Base-by-base conservation (phyloP, 2,329 filamentous ascomycete genomes). In the Escovopsis sp. region DNA sequence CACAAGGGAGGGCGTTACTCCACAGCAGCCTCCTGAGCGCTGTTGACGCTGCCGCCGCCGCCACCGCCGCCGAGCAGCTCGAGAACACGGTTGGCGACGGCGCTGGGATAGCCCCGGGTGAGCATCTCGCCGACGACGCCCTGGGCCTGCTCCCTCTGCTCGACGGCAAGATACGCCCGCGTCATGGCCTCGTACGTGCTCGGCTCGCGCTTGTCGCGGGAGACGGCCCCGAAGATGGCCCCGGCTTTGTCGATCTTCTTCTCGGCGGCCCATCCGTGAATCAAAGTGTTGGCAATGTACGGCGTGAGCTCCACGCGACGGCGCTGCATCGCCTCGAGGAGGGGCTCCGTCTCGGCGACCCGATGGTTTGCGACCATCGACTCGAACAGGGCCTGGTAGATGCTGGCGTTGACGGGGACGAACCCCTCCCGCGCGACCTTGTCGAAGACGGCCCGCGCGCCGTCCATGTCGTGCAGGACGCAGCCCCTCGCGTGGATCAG, bases 131-230 rank as follows among this genome's bases (percentile, higher is more conserved):
- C 71, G 17, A 94, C 87, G 12, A 94, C 79, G 10, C 52, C 60
- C 60, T 85, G 76, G 27, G 90, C 90, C 39, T 72, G 68, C 33
- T 76, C 70, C 25, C 83, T 77, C 53, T 92, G 76, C 52, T 92
- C 84, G 4, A 80, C 79, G 10, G 85, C 76, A 36, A 98, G 72
- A 60, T 79, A 94, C 1, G 90, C 90, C 31, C 90, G 73, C 5
- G 87, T 94, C 90, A 98, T 98, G 28, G 88, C 87, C 62, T 98
- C 90, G 56, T 98, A 98, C 4, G 90, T 98, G 65, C 86, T 94
- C 4, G 90, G 90, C 63, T 98, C 90, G 38, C 90, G 78, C 61
- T 79, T 86, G 36, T 76, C 71, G 19, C 74, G 70, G 8, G 77
- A 72, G 4, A 98, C 77, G n/a, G 71, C 68, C 39, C 81, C 70